These are phyloP conservation scores for Kockiozyma suomiensis DNA, from an alignment of 805 yeast genomes.

Conservation along the genomic window DNA sequence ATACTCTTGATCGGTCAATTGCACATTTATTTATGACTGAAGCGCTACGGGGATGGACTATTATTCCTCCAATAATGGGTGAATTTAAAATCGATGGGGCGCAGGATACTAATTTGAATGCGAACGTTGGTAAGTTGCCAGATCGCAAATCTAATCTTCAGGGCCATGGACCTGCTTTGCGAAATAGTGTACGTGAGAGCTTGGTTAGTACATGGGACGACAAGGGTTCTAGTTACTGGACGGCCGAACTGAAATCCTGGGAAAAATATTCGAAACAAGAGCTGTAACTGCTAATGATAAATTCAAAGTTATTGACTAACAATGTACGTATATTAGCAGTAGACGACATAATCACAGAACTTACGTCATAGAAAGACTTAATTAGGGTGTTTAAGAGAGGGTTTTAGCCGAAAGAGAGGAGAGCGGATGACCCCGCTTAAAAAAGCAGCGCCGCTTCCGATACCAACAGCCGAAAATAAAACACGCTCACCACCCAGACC, in stretches of 20 bases:
- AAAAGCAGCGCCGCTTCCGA: background rate
- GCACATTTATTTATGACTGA: background rate
- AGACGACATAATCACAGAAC: no score
- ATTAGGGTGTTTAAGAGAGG: background rate
- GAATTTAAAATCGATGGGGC: constrained; percentile 13
- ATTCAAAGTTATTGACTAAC: background rate
- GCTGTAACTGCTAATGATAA: background rate
- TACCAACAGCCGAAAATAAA: background rate
- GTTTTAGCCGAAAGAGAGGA: background rate
- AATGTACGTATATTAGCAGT: no score
- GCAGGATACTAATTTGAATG: constrained; percentile 10
- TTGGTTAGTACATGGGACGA: background rate
- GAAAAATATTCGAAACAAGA: background rate
- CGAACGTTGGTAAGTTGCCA: background rate
- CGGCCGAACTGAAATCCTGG: background rate
- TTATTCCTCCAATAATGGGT: constrained; percentile 14
- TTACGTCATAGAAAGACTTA: no score
- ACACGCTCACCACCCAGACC: background rate
- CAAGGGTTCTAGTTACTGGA: background rate
- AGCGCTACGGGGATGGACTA: constrained; percentile 12
- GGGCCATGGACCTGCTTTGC: constrained; percentile 4
- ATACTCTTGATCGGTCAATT: constrained; percentile 17
- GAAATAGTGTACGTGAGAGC: background rate
- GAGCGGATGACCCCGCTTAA: constrained; percentile 2
- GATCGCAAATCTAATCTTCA: background rate